Percentiles rank a stretch among this genome's conserved stretches.
Evolutionary conservation across 2,329 filamentous ascomycete genomes (phyloP).

Genomic region (Calonectria hawksworthii): DNA sequence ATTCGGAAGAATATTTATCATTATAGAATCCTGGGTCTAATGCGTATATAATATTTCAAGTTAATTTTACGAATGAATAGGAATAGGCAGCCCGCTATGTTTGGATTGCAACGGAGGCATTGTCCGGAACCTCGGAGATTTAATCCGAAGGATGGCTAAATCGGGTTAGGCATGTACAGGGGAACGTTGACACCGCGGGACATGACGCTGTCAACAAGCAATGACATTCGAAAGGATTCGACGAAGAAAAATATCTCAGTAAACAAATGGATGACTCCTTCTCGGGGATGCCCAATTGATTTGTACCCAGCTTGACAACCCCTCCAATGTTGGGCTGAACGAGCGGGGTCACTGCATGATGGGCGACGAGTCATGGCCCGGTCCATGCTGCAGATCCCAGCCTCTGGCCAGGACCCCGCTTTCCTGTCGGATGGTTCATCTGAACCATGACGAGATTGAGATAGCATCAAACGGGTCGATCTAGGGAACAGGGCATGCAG

Average conservation of each 20-base stretch:
- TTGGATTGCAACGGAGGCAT: not conserved
- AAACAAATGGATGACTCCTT: not conserved
- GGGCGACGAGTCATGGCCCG: not conserved
- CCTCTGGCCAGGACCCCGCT: not conserved
- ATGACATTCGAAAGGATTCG: not conserved
- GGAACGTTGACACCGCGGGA: not conserved
- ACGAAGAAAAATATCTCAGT: not conserved
- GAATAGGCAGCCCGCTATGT: not conserved
- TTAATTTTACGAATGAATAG: not conserved
- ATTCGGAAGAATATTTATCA: not conserved
- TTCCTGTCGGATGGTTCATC: not conserved
- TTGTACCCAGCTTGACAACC: not conserved
- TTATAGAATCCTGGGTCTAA: not conserved
- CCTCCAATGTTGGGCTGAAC: not conserved
- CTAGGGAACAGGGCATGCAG: not conserved
- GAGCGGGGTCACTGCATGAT: not conserved
- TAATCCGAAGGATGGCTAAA: not conserved
- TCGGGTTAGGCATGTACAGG: not conserved
- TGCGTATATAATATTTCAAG: not conserved
- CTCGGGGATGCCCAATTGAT: not conserved
- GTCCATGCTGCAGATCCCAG: constrained; percentile 6
- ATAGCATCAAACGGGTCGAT: not conserved
- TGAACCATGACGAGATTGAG: not conserved
- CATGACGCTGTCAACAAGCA: not conserved
- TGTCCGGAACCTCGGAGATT: not conserved